A percentile compares a stretch with the other conserved stretches of the same genome.
Evolutionary conservation across 495 filamentous ascomycete genomes (phyloP).

Genomic region (Trichocladium antarcticum): DNA sequence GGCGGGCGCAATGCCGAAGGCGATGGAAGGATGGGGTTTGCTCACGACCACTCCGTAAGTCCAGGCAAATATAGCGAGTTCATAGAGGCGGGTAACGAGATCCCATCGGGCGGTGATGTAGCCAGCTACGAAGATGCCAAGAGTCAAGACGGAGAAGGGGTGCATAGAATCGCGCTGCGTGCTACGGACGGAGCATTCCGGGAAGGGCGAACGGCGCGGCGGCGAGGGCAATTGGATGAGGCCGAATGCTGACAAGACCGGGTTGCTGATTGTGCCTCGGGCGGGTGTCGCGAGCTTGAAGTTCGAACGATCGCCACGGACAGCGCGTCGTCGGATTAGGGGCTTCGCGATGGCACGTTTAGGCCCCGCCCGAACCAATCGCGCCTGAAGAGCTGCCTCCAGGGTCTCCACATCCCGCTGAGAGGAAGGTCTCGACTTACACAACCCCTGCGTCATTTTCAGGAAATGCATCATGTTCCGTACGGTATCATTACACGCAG

Average conservation of each 20-base stretch:
- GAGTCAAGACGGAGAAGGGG: slow-evolving; percentile 85
- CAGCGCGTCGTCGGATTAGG: too few species aligned
- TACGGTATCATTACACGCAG: too few species aligned
- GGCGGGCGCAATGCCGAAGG: background rate
- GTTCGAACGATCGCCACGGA: too few species aligned
- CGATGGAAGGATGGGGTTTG: slow-evolving; percentile 4
- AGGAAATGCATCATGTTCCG: too few species aligned
- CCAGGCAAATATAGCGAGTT: slow-evolving; percentile 93
- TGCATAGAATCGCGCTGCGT: slow-evolving; percentile 59
- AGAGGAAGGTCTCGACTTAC: too few species aligned
- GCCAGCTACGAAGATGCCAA: slow-evolving; percentile 96
- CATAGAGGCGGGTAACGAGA: slow-evolving; percentile 88
- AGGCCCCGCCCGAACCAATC: too few species aligned
- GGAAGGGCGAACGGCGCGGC: too few species aligned
- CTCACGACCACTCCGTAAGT: slow-evolving; percentile 95
- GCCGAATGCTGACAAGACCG: background rate
- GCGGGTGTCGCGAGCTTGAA: too few species aligned
- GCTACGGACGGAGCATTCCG: slow-evolving; percentile 26
- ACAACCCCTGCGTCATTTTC: too few species aligned
- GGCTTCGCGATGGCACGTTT: too few species aligned
- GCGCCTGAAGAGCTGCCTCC: too few species aligned
- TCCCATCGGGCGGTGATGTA: slow-evolving; percentile 99
- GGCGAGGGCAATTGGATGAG: background rate
- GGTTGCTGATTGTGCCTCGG: background rate
- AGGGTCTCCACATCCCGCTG: too few species aligned